Evolutionary conservation across 192 early-diverging fungal genomes (phyloP), one percentile per base, ranked within the genome.

Genomic region (Mortierella antarctica): DNA sequence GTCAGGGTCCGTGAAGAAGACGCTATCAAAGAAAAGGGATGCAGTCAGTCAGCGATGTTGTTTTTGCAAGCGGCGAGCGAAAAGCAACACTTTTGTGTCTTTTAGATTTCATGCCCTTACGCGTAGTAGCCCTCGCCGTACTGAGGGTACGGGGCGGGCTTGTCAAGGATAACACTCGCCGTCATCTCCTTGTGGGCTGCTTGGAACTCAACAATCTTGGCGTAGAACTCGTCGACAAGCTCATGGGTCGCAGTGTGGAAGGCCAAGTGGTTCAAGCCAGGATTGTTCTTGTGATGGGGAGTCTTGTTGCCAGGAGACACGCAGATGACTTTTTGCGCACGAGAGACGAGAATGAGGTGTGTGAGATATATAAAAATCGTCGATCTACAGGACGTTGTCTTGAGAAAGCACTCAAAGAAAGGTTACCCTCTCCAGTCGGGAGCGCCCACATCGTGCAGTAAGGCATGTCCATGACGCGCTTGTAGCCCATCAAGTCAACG

Each of bases 1-100:
- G 51, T 72, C 70, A 1, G 77, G 70, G 42, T 80, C 77, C 46
- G 77, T 80, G 65, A 80, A 80, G 54, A 68, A 80, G 51, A 80
- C 65, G 57, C 77, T 80, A 45, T 52, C 10, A 15, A 65, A 6
- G 15, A 44, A 8, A 45, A 62, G 39, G 55, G 20, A 71, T 60
- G 6, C 31, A 57, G 47, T 45, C 51, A 54, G 17, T 31, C 20
- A 13, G 31, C 55, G 21, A 57, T 18, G 14, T 2, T 11, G 9
- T 57, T 10, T 18, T 56, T 20, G 10, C 14, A 2, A 57, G 6
- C 55, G 1, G 21, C 21, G 39, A 9, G 5, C 23, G 20, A 53
- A 21, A 59, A 47, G 41, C 42, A 18, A 20, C 5, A 57, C 15
- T 21, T 9, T 40, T 2, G 2, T 31, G 3, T 20, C 11, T 41